These are phyloP conservation scores for Trichoderma hamatum DNA, from an alignment of 2,329 filamentous ascomycete genomes.

Conservation along the genomic window DNA sequence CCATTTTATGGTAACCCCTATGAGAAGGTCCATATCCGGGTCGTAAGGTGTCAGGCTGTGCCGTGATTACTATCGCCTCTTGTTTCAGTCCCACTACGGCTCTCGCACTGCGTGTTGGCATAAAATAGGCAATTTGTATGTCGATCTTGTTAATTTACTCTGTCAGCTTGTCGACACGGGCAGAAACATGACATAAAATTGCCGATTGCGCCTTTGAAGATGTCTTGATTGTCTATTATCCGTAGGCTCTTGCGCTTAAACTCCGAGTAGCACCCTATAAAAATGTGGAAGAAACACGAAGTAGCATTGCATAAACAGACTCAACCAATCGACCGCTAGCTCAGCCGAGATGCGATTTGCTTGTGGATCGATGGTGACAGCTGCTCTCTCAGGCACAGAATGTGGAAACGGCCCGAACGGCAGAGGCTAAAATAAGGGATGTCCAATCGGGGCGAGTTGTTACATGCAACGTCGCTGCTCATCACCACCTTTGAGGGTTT, in stretches of 20 bases:
- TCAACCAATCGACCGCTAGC: neutral
- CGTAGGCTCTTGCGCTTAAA: neutral
- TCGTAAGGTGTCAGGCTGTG: neutral
- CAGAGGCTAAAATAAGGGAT: constrained; percentile 2
- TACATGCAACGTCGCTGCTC: neutral
- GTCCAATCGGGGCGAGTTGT: neutral
- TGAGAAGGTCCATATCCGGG: neutral
- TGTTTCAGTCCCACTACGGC: constrained; percentile 6
- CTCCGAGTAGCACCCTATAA: neutral
- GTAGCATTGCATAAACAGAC: neutral
- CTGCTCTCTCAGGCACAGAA: constrained; percentile 4
- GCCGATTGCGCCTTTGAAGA: neutral
- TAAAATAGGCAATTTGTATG: constrained; percentile 10
- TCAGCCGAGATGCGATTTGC: constrained; percentile 1
- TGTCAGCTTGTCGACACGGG: neutral
- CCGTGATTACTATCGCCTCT: neutral
- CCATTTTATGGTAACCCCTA: neutral
- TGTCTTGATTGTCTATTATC: constrained; percentile 4
- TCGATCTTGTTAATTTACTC: constrained; percentile 4
- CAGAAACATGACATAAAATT: neutral
- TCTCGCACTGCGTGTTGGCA: constrained; percentile 3
- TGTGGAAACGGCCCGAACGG: constrained; percentile 19
- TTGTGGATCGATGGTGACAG: neutral
- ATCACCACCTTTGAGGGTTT: neutral
- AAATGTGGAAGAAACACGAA: neutral